phyloP scores from a whole-genome alignment of 2,329 filamentous ascomycete species.

The Chaetomium sp. region DNA sequence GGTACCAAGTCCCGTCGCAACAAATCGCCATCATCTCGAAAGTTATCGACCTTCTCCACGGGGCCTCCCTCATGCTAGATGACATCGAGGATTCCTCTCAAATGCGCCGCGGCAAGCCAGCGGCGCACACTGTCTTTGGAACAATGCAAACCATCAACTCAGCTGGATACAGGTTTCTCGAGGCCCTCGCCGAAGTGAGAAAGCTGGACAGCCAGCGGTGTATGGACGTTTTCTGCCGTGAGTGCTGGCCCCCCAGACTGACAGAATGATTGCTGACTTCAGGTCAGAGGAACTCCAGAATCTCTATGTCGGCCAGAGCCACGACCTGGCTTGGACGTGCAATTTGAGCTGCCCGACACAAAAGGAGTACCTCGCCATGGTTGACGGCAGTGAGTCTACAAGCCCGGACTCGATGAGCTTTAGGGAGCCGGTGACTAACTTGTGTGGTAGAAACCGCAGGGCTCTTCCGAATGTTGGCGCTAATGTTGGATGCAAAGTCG shows the following conservation, averaged over 20 bases:
- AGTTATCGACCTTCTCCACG: constrained; percentile 38
- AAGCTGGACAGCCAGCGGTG: constrained; percentile 21
- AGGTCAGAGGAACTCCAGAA: constrained; percentile 27
- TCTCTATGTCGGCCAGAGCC: constrained; percentile 37
- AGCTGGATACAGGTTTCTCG: constrained; percentile 39
- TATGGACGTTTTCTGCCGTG: constrained; percentile 33
- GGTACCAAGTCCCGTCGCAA: constrained; percentile 35
- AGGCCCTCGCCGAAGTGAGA: constrained; percentile 32
- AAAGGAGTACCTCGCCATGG: constrained; percentile 39
- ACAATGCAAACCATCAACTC: constrained; percentile 43
- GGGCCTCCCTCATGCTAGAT: constrained; percentile 43
- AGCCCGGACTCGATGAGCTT: not conserved
- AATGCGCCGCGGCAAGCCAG: constrained; percentile 41
- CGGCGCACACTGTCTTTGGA: constrained; percentile 44
- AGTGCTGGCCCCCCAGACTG: not conserved
- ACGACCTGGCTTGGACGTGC: constrained; percentile 38
- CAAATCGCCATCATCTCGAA: constrained; percentile 33
- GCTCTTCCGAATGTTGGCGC: constrained; percentile 27
- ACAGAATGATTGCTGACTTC: not conserved
- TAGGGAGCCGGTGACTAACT: not conserved
- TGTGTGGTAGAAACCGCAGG: not conserved
- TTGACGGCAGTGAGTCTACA: constrained; percentile 29
- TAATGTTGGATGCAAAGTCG: constrained; percentile 20
- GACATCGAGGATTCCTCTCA: constrained; percentile 45
- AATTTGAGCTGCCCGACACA: constrained; percentile 30